Conservation (phyloP, 108 stramenopile species). For the Cylindrotheca fusiformis region DNA sequence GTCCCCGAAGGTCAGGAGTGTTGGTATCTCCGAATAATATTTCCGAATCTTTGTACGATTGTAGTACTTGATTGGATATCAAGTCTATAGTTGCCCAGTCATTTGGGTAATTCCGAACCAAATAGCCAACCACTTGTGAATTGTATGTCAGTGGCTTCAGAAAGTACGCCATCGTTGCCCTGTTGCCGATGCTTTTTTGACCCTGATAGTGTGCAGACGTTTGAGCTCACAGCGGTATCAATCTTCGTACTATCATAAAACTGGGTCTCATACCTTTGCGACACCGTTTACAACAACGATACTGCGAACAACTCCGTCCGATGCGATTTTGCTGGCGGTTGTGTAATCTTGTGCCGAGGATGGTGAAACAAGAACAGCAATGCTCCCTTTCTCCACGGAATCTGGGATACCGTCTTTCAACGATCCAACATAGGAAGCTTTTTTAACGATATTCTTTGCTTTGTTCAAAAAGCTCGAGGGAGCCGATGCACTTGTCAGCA, state of each 20-base stretch:
- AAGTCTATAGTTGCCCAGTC: conserved; percentile 62
- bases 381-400: conserved; percentile 13
- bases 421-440: conserved; percentile 10
- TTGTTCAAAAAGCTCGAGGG: conserved; percentile 37
- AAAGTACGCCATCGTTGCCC: conserved; percentile 76
- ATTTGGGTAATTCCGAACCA: conserved; percentile 55
- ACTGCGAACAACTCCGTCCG: conserved; percentile 12
- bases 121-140: conserved; percentile 68
- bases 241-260: too few relatives aligned
- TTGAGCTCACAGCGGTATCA: too few relatives aligned
- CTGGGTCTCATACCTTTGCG: conserved; percentile 64
- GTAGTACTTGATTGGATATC: conserved; percentile 36
- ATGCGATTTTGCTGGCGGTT: conserved; percentile 46
- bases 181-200: conserved; percentile 42
- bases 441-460: conserved; percentile 35
- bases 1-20: conserved; percentile 65
- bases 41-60: conserved; percentile 42
- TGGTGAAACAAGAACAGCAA: conserved; percentile 60
- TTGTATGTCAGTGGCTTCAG: conserved; percentile 81
- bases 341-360: conserved; percentile 50
- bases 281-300: conserved; percentile 72
- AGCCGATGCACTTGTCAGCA: conserved; percentile 48
- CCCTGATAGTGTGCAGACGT: too few relatives aligned
- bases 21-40: conserved; percentile 66
- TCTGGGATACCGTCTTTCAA: conserved; percentile 17